Evolutionary conservation across 768 basidiomycete species (phyloP).

Genomic region (Psilocybe azurescens): DNA sequence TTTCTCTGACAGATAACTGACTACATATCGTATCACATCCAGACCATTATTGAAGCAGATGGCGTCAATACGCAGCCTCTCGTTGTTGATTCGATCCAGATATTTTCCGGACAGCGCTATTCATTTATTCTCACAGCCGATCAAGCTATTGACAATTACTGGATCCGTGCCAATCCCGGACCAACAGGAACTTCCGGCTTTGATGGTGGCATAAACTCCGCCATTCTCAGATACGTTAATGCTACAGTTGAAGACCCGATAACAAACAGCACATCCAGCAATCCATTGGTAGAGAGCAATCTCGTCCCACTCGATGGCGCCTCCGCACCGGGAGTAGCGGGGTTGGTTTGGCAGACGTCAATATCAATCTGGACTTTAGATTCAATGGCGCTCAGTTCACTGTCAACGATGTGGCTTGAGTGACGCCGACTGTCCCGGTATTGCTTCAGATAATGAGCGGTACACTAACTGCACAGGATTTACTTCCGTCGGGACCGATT

Average conservation of each 20-base stretch:
- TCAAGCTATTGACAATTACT: conserved; percentile 56
- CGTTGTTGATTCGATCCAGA: conserved; percentile 45
- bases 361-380: no score
- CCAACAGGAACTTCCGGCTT: conserved; percentile 20
- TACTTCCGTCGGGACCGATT: no score
- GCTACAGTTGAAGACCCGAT: conserved; percentile 43
- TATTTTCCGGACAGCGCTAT: conserved; percentile 41
- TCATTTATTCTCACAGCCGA: conserved; percentile 46
- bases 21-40: background rate
- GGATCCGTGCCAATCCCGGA: conserved; percentile 41
- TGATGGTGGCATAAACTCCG: conserved; percentile 46
- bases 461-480: no score
- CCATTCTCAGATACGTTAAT: conserved; percentile 53
- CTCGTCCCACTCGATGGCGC: conserved; percentile 35
- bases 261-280: conserved; percentile 29
- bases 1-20: no score
- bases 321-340: conserved; percentile 39
- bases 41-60: conserved; percentile 47
- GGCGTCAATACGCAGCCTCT: conserved; percentile 46
- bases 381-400: no score
- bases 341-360: no score
- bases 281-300: conserved; percentile 38
- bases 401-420: no score
- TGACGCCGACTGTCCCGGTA: no score
- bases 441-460: no score